A percentile compares a stretch with the other conserved stretches of the same genome.
phyloP scores from a whole-genome alignment of 192 early-diverging fungal genomes.

The Spizellomyces punctatus region DNA sequence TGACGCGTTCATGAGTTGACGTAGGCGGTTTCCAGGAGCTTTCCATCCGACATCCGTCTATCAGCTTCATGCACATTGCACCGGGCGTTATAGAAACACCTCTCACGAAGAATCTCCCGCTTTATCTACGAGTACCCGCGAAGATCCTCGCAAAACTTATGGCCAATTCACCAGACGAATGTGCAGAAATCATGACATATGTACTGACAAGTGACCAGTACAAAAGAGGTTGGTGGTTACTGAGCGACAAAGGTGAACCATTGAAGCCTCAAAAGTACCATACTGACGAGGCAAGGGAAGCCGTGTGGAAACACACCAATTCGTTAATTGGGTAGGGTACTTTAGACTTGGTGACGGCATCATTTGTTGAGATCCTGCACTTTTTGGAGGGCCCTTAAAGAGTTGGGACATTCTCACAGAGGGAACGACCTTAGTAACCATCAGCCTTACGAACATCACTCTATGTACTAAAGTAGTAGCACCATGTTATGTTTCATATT shows the following conservation, averaged over 20 bases:
- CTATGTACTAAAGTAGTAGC: too few species aligned
- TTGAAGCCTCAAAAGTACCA: conserved; percentile 25
- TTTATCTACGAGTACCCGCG: conserved; percentile 13
- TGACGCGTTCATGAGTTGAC: not conserved
- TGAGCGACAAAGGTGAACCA: conserved; percentile 29
- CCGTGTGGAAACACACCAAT: conserved; percentile 25
- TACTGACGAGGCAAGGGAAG: conserved; percentile 18
- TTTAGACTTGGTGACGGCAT: too few species aligned
- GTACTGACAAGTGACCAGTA: conserved; percentile 25
- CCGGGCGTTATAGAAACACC: conserved; percentile 37
- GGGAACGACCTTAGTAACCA: too few species aligned
- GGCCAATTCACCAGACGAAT: conserved; percentile 16
- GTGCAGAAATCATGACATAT: conserved; percentile 29
- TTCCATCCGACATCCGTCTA: conserved; percentile 13
- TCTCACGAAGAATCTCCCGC: conserved; percentile 15
- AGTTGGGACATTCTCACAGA: too few species aligned
- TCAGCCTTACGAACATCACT: too few species aligned
- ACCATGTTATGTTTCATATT: too few species aligned
- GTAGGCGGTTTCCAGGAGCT: conserved; percentile 2
- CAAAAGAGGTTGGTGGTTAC: conserved; percentile 26
- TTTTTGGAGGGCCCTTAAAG: too few species aligned
- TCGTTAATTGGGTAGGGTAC: too few species aligned
- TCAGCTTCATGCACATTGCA: conserved; percentile 31
- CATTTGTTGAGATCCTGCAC: too few species aligned
- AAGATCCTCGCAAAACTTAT: conserved; percentile 18